Conservation (phyloP, 768 basidiomycete species). For the Baorangia bicolor region DNA sequence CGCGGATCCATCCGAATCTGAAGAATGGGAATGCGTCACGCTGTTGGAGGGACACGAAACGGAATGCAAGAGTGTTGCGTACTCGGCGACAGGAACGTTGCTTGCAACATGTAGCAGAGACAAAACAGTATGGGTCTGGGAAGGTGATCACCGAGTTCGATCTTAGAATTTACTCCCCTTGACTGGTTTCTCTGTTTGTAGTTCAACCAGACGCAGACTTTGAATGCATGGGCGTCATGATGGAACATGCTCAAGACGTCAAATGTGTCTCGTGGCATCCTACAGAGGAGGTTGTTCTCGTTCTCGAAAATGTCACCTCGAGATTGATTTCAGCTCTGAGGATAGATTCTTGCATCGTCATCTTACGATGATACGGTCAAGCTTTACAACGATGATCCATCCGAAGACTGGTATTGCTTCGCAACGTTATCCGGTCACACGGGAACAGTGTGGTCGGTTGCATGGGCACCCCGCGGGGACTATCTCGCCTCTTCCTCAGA, state of each 20-base stretch:
- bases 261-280: conserved; percentile 97
- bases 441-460: conserved; percentile 90
- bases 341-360: conserved; percentile 89
- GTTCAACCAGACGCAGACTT: conserved; percentile 92
- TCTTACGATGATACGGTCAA: conserved; percentile 98
- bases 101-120: conserved; percentile 95
- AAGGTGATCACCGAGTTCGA: conserved; percentile 53
- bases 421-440: conserved; percentile 76
- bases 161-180: background rate
- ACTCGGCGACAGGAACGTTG: conserved; percentile 68
- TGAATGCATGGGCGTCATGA: conserved; percentile 91
- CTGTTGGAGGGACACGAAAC: conserved; percentile 93
- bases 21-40: conserved; percentile 87
- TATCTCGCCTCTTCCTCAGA: conserved; percentile 90
- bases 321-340: conserved; percentile 16
- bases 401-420: conserved; percentile 92
- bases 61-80: conserved; percentile 92
- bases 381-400: conserved; percentile 89
- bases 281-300: conserved; percentile 72
- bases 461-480: conserved; percentile 73
- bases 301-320: background rate
- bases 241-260: conserved; percentile 97
- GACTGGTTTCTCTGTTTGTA: conserved; percentile 27
- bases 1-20: conserved; percentile 30
- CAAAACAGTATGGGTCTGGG: conserved; percentile 99